Conservation (phyloP, 139 green algal species). For the Chlamydomonas sp. region DNA sequence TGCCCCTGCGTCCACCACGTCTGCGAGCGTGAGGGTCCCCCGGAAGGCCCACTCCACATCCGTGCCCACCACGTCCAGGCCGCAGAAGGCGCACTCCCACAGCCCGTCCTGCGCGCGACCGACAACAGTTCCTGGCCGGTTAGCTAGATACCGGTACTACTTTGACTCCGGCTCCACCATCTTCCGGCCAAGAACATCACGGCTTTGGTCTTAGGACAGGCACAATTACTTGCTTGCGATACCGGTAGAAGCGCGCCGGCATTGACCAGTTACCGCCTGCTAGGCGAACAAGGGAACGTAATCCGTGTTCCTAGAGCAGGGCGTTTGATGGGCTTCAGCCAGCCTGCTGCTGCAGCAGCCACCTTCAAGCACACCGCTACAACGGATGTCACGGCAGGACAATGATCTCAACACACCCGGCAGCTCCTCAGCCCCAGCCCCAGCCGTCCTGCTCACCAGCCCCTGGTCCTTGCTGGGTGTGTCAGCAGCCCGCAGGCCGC, state of each 20-base stretch:
- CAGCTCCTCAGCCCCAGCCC: neutral
- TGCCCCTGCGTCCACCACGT: neutral
- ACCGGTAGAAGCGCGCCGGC: too few relatives aligned
- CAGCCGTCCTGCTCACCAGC: neutral
- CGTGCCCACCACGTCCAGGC: neutral
- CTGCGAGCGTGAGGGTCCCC: neutral
- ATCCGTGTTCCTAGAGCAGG: too few relatives aligned
- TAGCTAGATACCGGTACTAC: neutral
- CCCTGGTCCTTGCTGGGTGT: constrained; percentile 35
- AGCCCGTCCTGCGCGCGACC: neutral
- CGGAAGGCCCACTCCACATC: neutral
- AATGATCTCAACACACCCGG: neutral
- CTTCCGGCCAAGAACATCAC: neutral
- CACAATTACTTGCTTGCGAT: too few relatives aligned
- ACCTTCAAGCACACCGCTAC: neutral
- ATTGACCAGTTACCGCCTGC: too few relatives aligned
- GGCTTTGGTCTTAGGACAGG: too few relatives aligned
- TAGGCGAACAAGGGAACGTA: too few relatives aligned
- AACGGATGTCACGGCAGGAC: neutral
- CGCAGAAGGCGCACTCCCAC: constrained; percentile 27
- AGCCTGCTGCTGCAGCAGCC: too few relatives aligned
- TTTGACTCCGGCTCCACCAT: neutral
- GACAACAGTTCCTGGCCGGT: neutral
- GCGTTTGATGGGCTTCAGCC: too few relatives aligned
- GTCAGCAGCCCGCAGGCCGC: neutral